Evolutionary conservation across 371 early-diverging fungal genomes (phyloP).

Genomic region (Mucor circinelloides): DNA sequence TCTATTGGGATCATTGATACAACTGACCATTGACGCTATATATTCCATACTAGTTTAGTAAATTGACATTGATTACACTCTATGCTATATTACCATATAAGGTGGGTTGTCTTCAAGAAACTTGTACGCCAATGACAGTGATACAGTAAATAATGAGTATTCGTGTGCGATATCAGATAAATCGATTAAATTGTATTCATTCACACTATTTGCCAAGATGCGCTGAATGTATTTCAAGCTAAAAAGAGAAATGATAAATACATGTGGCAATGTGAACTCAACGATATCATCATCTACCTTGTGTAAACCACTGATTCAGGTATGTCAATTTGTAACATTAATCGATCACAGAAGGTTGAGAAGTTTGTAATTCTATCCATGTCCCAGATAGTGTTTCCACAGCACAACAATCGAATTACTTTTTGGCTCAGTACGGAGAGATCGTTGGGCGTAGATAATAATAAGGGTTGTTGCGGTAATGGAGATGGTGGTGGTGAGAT

Average conservation of each 20-base stretch:
- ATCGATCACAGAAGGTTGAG: conserved; percentile 21
- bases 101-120: conserved; percentile 40
- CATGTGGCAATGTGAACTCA: neutral
- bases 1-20: conserved; percentile 26
- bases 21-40: conserved; percentile 31
- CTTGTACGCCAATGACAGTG: conserved; percentile 39
- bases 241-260: neutral
- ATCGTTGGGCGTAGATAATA: conserved; percentile 7
- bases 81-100: conserved; percentile 26
- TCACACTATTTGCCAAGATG: conserved; percentile 20
- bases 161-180: conserved; percentile 29
- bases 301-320: conserved; percentile 31
- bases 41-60: neutral
- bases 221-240: conserved; percentile 37
- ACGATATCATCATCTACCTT: conserved; percentile 14
- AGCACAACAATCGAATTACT: conserved; percentile 9
- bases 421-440: conserved; percentile 21
- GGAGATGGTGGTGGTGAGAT: neutral
- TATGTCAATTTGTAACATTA: conserved; percentile 16
- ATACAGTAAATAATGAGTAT: conserved; percentile 35
- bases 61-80: conserved; percentile 29
- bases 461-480: neutral
- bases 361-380: conserved; percentile 21
- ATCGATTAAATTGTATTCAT: conserved; percentile 18
- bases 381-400: conserved; percentile 15